A percentile compares a stretch with the other conserved stretches of the same genome.
Conservation (phyloP, 106 monocot species). For the Vanilla planifolia region DNA sequence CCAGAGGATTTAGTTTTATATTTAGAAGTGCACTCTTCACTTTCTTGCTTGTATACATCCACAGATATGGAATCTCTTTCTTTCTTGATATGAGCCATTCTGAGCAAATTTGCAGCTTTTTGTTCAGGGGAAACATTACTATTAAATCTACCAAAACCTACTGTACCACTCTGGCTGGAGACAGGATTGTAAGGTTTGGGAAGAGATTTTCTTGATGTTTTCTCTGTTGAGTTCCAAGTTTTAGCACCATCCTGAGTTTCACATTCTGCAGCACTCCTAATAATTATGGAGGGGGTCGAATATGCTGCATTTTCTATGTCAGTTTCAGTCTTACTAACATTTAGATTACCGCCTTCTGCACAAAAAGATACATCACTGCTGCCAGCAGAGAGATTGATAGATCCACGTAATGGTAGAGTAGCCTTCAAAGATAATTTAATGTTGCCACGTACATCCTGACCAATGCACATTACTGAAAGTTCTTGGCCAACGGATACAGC, state of each 20-base stretch:
- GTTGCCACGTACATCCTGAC: constrained; percentile 79
- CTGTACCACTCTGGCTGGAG: constrained; percentile 1
- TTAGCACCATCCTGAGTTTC: constrained; percentile 34
- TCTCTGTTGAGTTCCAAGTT: constrained; percentile 1
- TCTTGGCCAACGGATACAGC: constrained; percentile 68
- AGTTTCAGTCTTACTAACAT: constrained; percentile 5
- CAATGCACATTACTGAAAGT: constrained; percentile 81
- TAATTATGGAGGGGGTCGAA: constrained; percentile 51
- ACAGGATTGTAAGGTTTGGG: constrained; percentile 31
- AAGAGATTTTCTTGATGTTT: constrained; percentile 35
- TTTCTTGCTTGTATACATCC: constrained; percentile 1
- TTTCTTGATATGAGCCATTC: too few relatives aligned
- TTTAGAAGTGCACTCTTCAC: background rate
- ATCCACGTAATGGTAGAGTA: constrained; percentile 27
- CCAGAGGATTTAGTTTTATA: constrained; percentile 11
- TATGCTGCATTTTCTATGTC: constrained; percentile 13
- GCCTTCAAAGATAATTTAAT: constrained; percentile 88
- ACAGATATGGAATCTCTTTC: background rate
- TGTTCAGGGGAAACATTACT: constrained; percentile 4
- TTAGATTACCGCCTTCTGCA: constrained; percentile 6
- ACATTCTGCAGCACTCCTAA: constrained; percentile 71
- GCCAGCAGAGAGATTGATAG: constrained; percentile 20
- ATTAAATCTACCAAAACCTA: constrained; percentile 1
- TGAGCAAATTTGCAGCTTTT: constrained; percentile 1
- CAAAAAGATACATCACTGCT: constrained; percentile 12